phyloP scores from a whole-genome alignment of 2,329 filamentous ascomycete genomes.

The Colletotrichum sp. region DNA sequence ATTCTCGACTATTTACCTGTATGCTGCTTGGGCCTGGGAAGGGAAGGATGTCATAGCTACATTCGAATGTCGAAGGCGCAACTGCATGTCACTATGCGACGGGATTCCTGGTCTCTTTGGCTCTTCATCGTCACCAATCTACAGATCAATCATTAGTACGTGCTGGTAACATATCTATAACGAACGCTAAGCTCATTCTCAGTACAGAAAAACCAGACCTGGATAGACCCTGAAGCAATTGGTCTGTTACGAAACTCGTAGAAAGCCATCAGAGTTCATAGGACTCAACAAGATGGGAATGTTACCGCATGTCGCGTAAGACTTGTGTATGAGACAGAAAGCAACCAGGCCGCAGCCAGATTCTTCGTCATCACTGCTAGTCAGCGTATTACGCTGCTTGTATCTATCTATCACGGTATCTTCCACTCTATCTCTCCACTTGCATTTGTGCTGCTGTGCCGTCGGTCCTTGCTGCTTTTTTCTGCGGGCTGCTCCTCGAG shows the following conservation, averaged over 20 bases:
- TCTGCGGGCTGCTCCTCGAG: neutral
- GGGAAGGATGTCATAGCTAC: neutral
- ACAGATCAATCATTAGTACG: neutral
- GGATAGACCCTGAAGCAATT: neutral
- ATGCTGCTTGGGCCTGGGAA: neutral
- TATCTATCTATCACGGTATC: neutral
- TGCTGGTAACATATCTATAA: neutral
- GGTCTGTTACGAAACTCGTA: neutral
- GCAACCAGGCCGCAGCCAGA: neutral
- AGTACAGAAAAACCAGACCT: neutral
- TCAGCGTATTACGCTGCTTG: neutral
- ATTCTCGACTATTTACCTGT: neutral
- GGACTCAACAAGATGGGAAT: neutral
- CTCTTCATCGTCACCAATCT: neutral
- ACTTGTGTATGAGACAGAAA: neutral
- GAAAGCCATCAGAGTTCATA: neutral
- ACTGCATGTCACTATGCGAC: neutral
- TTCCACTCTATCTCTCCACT: neutral
- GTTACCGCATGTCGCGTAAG: neutral
- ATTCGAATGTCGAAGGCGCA: neutral
- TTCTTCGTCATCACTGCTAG: neutral
- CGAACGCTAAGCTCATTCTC: neutral
- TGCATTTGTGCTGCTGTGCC: neutral
- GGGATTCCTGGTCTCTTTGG: neutral
- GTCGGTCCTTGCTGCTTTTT: neutral